These are phyloP conservation scores for Lentinula sp. DNA, from an alignment of 768 basidiomycete species.

Conservation along the genomic window DNA sequence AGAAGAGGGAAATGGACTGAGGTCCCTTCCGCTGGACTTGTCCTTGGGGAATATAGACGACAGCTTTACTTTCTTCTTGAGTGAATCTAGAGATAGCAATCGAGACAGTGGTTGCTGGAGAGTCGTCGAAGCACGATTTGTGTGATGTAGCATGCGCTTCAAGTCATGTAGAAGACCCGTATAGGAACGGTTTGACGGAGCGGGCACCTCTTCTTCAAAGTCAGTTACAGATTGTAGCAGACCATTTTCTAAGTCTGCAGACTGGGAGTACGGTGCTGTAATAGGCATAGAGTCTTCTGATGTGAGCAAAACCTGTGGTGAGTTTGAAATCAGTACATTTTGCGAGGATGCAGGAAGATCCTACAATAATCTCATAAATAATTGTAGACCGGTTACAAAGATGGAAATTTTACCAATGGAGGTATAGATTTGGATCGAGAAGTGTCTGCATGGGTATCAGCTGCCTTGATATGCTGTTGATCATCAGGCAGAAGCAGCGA, in stretches of 20 bases:
- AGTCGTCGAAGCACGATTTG: slow-evolving; percentile 17
- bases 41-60: slow-evolving; percentile 24
- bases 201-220: slow-evolving; percentile 12
- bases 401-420: neutral
- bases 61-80: neutral
- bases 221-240: neutral
- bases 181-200: slow-evolving; percentile 20
- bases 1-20: slow-evolving; percentile 31
- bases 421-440: neutral
- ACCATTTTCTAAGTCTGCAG: slow-evolving; percentile 11
- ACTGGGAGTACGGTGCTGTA: slow-evolving; percentile 16
- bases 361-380: neutral
- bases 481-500: neutral
- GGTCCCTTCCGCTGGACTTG: slow-evolving; percentile 34
- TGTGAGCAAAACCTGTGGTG: slow-evolving; percentile 7
- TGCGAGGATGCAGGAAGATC: neutral
- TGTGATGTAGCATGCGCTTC: slow-evolving; percentile 83
- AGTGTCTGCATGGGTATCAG: neutral
- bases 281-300: slow-evolving; percentile 11
- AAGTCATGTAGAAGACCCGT: slow-evolving; percentile 76
- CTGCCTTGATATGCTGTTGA: neutral
- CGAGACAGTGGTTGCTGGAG: slow-evolving; percentile 16
- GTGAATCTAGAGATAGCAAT: slow-evolving; percentile 12
- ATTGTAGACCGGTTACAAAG: neutral
- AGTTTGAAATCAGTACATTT: neutral